Evolutionary conservation across 306 rosid genomes (phyloP).

Genomic region (Lupinus albus): DNA sequence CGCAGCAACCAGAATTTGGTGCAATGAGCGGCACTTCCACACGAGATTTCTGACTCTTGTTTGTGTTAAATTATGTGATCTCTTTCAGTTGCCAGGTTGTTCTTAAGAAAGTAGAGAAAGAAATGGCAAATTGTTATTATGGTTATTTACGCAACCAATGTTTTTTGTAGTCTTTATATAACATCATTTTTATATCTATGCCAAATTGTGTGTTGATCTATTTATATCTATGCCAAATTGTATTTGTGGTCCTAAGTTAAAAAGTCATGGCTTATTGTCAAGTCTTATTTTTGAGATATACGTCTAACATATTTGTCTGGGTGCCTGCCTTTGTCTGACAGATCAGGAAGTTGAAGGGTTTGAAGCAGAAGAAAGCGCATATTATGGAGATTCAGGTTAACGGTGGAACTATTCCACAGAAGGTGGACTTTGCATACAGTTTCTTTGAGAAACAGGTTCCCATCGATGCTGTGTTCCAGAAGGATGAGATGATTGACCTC

Average conservation of each 20-base stretch:
- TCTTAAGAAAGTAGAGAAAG: background rate
- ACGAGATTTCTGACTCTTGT: conserved; percentile 54
- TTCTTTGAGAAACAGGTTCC: conserved; percentile 91
- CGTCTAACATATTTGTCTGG: background rate
- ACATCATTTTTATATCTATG: no score
- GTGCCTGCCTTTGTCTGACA: conserved; percentile 4
- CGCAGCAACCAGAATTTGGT: conserved; percentile 34
- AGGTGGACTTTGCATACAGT: conserved; percentile 68
- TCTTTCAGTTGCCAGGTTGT: background rate
- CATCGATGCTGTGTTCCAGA: conserved; percentile 87
- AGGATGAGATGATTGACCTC: conserved; percentile 86
- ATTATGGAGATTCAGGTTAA: conserved; percentile 87
- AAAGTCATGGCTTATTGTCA: background rate
- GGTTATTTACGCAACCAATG: background rate
- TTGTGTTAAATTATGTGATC: background rate
- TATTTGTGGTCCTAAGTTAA: background rate
- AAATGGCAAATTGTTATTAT: background rate
- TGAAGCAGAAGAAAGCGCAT: conserved; percentile 92
- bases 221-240: no score
- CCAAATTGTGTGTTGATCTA: no score
- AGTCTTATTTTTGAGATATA: background rate
- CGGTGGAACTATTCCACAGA: conserved; percentile 72
- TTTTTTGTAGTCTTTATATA: background rate
- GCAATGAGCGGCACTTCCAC: conserved; percentile 56
- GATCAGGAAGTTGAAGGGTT: conserved; percentile 84